Evolutionary conservation across 805 yeast species (phyloP).

Genomic region (Teunomyces panamensis): DNA sequence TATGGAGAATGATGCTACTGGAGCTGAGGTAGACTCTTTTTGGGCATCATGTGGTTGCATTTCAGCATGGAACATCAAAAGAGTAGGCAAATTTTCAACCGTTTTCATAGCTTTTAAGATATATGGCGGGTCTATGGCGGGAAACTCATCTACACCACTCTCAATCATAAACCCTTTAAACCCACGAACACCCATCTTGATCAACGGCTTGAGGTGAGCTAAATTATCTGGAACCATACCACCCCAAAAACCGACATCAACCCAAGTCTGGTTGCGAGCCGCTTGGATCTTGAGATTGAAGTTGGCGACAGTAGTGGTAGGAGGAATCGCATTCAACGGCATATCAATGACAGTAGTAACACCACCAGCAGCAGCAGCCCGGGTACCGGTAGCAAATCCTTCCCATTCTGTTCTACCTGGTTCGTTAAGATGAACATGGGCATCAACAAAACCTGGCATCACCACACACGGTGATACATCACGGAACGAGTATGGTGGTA

Average conservation of each 20-base stretch:
- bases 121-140: constrained; percentile 66
- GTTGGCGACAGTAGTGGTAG: constrained; percentile 82
- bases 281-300: constrained; percentile 73
- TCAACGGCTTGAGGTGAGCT: constrained; percentile 66
- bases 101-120: constrained; percentile 63
- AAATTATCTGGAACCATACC: constrained; percentile 83
- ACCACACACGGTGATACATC: constrained; percentile 62
- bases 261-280: constrained; percentile 82
- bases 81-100: constrained; percentile 62
- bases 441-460: constrained; percentile 89
- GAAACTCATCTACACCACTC: constrained; percentile 95
- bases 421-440: constrained; percentile 93
- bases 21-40: neutral
- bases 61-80: constrained; percentile 93
- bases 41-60: constrained; percentile 49
- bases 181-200: constrained; percentile 86
- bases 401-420: constrained; percentile 99
- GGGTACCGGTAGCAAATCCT: constrained; percentile 95
- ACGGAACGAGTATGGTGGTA: constrained; percentile 39
- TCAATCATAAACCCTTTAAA: constrained; percentile 91
- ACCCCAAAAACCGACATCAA: constrained; percentile 95
- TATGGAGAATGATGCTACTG: neutral
- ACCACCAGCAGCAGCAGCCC: constrained; percentile 93
- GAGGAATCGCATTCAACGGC: constrained; percentile 96
- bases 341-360: constrained; percentile 94